Evolutionary conservation across 1,284 basidiomycete genomes (phyloP).

Genomic region (Cryptococcus sp.): DNA sequence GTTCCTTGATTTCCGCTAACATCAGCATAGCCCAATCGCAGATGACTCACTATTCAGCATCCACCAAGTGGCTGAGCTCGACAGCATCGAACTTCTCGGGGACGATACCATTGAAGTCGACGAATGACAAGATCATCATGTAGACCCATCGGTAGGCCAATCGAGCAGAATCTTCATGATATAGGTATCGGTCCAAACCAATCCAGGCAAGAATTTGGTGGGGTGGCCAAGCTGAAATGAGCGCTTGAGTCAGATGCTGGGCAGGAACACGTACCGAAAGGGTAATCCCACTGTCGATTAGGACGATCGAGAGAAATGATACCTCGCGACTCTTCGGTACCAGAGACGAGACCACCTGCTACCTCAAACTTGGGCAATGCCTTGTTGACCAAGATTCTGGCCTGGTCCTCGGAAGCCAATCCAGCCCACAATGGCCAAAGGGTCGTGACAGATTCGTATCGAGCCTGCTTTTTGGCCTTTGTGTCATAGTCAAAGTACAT

Average conservation of each 20-base stretch:
- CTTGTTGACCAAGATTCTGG: conserved; percentile 80
- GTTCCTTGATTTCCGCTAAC: conserved; percentile 86
- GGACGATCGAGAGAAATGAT: conserved; percentile 92
- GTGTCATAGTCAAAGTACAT: conserved; percentile 98
- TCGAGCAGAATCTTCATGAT: conserved; percentile 86
- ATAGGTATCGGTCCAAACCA: conserved; percentile 92
- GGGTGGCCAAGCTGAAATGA: conserved; percentile 66
- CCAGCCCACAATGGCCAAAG: conserved; percentile 98
- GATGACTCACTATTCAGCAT: conserved; percentile 72
- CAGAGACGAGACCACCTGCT: conserved; percentile 90
- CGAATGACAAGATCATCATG: conserved; percentile 62
- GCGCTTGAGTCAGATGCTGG: background rate
- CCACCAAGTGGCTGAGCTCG: conserved; percentile 87
- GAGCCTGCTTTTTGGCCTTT: conserved; percentile 77
- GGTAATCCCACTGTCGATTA: conserved; percentile 87
- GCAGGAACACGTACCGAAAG: conserved; percentile 11
- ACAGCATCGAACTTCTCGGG: conserved; percentile 99
- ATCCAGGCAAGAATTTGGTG: conserved; percentile 98
- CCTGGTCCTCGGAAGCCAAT: conserved; percentile 90
- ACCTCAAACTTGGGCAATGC: conserved; percentile 95
- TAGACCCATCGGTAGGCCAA: conserved; percentile 94
- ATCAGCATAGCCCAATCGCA: conserved; percentile 8
- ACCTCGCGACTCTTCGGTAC: conserved; percentile 93
- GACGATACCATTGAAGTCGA: conserved; percentile 95
- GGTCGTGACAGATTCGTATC: conserved; percentile 92